These are phyloP conservation scores for Hericium erinaceus DNA, from an alignment of 768 basidiomycete species.

Conservation along the genomic window DNA sequence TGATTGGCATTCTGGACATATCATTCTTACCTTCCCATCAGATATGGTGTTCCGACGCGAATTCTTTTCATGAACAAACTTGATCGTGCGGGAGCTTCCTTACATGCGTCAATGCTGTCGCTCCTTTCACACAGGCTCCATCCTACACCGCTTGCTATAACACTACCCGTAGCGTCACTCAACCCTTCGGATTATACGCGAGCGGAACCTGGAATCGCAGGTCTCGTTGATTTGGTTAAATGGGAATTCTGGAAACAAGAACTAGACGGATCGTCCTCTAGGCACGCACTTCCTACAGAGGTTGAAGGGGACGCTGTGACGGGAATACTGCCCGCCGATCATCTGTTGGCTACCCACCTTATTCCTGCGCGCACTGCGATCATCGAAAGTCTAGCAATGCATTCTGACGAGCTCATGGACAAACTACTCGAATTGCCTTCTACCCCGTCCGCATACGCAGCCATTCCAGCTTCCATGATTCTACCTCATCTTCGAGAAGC, in stretches of 20 bases:
- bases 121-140: constrained; percentile 69
- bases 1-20: constrained; percentile 18
- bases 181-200: constrained; percentile 50
- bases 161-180: constrained; percentile 75
- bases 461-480: constrained; percentile 42
- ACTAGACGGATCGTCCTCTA: constrained; percentile 33
- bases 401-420: constrained; percentile 76
- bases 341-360: constrained; percentile 64
- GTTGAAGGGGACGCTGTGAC: constrained; percentile 32
- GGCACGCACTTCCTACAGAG: constrained; percentile 41
- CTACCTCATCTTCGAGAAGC: constrained; percentile 59
- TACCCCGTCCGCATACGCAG: constrained; percentile 55
- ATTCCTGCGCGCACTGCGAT: constrained; percentile 58
- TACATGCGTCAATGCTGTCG: constrained; percentile 61
- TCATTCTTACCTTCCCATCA: constrained; percentile 20
- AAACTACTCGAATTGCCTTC: constrained; percentile 48
- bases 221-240: constrained; percentile 72
- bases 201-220: constrained; percentile 80
- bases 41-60: constrained; percentile 71
- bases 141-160: constrained; percentile 57
- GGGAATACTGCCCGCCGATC: constrained; percentile 41
- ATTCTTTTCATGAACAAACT: constrained; percentile 84
- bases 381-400: constrained; percentile 73
- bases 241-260: constrained; percentile 81
- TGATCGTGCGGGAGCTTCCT: constrained; percentile 79